These are phyloP conservation scores for Candida dubliniensis DNA, from an alignment of 1,139 yeast genomes.

Conservation along the genomic window DNA sequence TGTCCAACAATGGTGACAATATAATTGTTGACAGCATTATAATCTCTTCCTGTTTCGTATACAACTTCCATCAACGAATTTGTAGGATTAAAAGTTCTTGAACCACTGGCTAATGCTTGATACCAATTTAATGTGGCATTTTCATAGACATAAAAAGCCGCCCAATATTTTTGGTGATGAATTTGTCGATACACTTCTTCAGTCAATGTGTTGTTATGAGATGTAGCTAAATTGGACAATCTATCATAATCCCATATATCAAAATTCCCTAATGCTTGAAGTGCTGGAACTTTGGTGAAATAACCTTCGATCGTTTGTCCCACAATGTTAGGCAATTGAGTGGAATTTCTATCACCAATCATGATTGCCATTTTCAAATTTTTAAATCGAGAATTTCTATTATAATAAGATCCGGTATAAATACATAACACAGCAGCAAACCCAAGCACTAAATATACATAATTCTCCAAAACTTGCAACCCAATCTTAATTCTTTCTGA, in stretches of 20 bases:
- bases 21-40: conserved; percentile 28
- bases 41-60: conserved; percentile 36
- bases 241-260: conserved; percentile 23
- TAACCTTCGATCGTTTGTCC: conserved; percentile 25
- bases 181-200: conserved; percentile 30
- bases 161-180: conserved; percentile 36
- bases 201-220: conserved; percentile 21
- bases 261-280: conserved; percentile 24
- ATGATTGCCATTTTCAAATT: conserved; percentile 27
- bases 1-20: conserved; percentile 19
- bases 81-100: conserved; percentile 19
- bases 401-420: conserved; percentile 35
- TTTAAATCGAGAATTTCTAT: conserved; percentile 20
- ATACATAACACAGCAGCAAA: conserved; percentile 27
- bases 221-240: conserved; percentile 19
- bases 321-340: conserved; percentile 25
- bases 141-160: conserved; percentile 27
- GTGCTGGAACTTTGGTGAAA: conserved; percentile 23
- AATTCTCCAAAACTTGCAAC: conserved; percentile 23
- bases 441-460: conserved; percentile 24
- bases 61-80: conserved; percentile 22
- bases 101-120: conserved; percentile 18
- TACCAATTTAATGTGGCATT: conserved; percentile 28
- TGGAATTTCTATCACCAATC: conserved; percentile 25
- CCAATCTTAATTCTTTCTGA: conserved; percentile 21